Percentiles rank a stretch among this genome's conserved stretches.
These are phyloP conservation scores for Penicillium goetzii DNA, from an alignment of 495 filamentous ascomycete genomes.

Conservation along the genomic window DNA sequence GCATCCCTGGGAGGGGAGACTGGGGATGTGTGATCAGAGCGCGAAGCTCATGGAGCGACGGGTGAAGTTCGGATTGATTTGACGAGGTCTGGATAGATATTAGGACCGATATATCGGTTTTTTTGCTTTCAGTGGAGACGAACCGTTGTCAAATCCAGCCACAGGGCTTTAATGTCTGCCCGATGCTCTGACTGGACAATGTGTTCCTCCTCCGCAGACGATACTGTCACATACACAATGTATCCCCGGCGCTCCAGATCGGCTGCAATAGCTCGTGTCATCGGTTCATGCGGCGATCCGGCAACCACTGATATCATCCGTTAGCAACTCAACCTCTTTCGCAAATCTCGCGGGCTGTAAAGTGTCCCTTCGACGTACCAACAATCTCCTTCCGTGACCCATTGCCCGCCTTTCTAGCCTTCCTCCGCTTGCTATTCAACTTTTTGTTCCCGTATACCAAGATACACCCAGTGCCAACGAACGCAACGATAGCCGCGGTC, in stretches of 20 bases:
- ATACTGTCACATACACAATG: constrained; percentile 87
- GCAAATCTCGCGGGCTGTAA: not conserved
- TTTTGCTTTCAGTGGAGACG: constrained; percentile 14
- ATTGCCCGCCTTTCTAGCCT: constrained; percentile 75
- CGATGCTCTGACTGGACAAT: constrained; percentile 73
- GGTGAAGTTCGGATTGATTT: constrained; percentile 57
- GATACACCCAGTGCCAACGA: constrained; percentile 69
- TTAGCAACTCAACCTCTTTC: constrained; percentile 19
- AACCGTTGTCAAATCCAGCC: constrained; percentile 73
- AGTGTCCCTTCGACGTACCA: constrained; percentile 38
- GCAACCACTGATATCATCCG: constrained; percentile 62
- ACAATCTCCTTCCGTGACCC: constrained; percentile 91
- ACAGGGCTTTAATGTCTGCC: constrained; percentile 78
- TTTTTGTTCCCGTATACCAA: constrained; percentile 65
- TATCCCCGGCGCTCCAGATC: constrained; percentile 92
- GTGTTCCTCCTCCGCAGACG: constrained; percentile 78
- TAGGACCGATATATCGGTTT: not conserved
- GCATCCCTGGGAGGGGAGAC: constrained; percentile 68
- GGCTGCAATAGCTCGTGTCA: constrained; percentile 76
- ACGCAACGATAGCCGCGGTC: constrained; percentile 67
- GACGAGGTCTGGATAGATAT: constrained; percentile 52
- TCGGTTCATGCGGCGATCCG: constrained; percentile 76
- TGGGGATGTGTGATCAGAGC: constrained; percentile 72
- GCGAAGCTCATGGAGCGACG: constrained; percentile 55
- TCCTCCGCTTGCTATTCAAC: constrained; percentile 64